A percentile compares a stretch with the other conserved stretches of the same genome.
Evolutionary conservation across 2,329 filamentous ascomycete species (phyloP).

Genomic region (Nothopassalora personata): DNA sequence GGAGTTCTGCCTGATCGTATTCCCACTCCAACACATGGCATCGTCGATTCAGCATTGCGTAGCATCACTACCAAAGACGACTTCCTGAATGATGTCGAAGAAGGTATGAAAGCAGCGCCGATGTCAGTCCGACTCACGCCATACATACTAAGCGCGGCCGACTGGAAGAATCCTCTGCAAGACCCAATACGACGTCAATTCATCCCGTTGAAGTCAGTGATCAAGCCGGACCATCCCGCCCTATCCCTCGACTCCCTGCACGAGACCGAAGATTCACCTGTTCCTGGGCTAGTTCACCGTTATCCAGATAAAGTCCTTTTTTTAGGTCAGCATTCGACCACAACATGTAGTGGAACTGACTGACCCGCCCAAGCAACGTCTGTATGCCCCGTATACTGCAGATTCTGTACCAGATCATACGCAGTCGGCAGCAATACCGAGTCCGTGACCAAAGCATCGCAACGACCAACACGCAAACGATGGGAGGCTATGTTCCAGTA

Average conservation of each 20-base stretch:
- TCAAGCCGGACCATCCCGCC: slow-evolving; percentile 51
- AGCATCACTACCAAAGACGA: slow-evolving; percentile 45
- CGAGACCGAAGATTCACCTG: slow-evolving; percentile 52
- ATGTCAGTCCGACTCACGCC: slow-evolving; percentile 60
- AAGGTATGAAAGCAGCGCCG: slow-evolving; percentile 50
- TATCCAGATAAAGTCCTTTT: slow-evolving; percentile 61
- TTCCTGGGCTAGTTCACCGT: slow-evolving; percentile 56
- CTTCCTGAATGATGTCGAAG: slow-evolving; percentile 51
- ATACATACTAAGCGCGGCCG: slow-evolving; percentile 53
- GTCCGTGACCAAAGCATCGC: slow-evolving; percentile 37
- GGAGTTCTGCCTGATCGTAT: slow-evolving; percentile 48
- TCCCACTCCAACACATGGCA: slow-evolving; percentile 32
- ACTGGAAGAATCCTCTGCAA: slow-evolving; percentile 55
- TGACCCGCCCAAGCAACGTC: slow-evolving; percentile 45
- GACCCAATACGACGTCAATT: slow-evolving; percentile 59
- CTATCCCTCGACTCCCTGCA: slow-evolving; percentile 55
- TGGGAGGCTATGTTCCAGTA: slow-evolving; percentile 56
- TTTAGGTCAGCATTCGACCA: slow-evolving; percentile 43
- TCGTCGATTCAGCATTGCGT: slow-evolving; percentile 17
- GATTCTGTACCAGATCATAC: slow-evolving; percentile 58
- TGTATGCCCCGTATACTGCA: slow-evolving; percentile 59
- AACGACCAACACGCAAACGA: slow-evolving; percentile 37
- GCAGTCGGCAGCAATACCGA: slow-evolving; percentile 53
- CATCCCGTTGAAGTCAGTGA: slow-evolving; percentile 51
- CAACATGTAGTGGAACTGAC: not conserved